Evolutionary conservation across 1,139 yeast genomes (phyloP).

Genomic region (Sugiyamaella paludigena): DNA sequence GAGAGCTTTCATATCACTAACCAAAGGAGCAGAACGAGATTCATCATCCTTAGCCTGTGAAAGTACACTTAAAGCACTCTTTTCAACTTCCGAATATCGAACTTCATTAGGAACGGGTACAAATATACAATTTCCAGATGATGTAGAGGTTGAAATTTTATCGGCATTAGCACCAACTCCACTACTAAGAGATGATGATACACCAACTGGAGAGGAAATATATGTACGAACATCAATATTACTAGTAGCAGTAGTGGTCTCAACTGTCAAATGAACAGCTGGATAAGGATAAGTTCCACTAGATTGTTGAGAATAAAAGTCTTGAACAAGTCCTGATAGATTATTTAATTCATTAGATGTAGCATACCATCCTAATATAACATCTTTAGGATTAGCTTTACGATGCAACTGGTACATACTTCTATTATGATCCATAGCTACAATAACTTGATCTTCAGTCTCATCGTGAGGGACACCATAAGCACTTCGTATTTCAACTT

Average conservation of each 20-base stretch:
- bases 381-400: constrained; percentile 76
- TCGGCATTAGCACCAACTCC: constrained; percentile 28
- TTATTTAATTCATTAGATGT: constrained; percentile 64
- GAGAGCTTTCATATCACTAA: constrained; percentile 49
- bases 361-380: constrained; percentile 87
- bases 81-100: constrained; percentile 59
- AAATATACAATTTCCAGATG: constrained; percentile 66
- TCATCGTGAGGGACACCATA: constrained; percentile 83
- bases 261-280: constrained; percentile 71
- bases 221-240: constrained; percentile 60
- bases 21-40: constrained; percentile 38
- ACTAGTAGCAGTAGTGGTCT: constrained; percentile 40
- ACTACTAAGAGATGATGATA: constrained; percentile 21
- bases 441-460: constrained; percentile 69
- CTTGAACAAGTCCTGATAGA: constrained; percentile 80
- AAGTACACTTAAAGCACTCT: constrained; percentile 36
- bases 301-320: constrained; percentile 66
- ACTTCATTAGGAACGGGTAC: constrained; percentile 74
- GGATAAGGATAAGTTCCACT: constrained; percentile 68
- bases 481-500: constrained; percentile 70
- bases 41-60: constrained; percentile 39
- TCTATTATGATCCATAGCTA: constrained; percentile 76
- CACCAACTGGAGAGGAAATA: constrained; percentile 75
- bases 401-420: constrained; percentile 70
- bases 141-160: constrained; percentile 31